Percentiles rank a stretch among this genome's conserved stretches.
Conservation (phyloP, 805 yeast genomes). For the Candida chilensis region DNA sequence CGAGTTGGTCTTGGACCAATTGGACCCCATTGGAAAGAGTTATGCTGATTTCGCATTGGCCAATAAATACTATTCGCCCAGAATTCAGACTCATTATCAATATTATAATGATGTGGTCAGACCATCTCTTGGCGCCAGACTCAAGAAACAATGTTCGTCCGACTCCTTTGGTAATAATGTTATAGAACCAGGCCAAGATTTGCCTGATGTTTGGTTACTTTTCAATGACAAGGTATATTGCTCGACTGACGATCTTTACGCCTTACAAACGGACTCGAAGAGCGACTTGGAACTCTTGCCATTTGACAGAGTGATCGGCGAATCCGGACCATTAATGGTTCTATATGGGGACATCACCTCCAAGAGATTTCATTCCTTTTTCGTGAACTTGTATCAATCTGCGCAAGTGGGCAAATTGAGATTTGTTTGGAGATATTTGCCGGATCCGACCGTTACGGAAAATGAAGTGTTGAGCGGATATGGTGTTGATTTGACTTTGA, state of each 20-base stretch:
- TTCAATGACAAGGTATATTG: slow-evolving; percentile 50
- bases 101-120: slow-evolving; percentile 28
- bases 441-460: slow-evolving; percentile 10
- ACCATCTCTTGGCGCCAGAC: slow-evolving; percentile 11
- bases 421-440: slow-evolving; percentile 69
- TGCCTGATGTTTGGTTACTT: slow-evolving; percentile 35
- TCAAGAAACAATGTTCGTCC: slow-evolving; percentile 12
- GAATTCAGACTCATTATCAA: slow-evolving; percentile 55
- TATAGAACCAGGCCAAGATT: slow-evolving; percentile 5
- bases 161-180: slow-evolving; percentile 22
- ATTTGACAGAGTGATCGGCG: slow-evolving; percentile 63
- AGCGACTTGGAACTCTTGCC: slow-evolving; percentile 15
- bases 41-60: slow-evolving; percentile 35
- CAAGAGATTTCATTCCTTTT: slow-evolving; percentile 44
- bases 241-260: slow-evolving; percentile 66
- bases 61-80: slow-evolving; percentile 45
- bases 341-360: slow-evolving; percentile 59
- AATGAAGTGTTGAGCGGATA: slow-evolving; percentile 42
- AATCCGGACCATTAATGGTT: slow-evolving; percentile 42
- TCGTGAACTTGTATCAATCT: slow-evolving; percentile 47
- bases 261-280: slow-evolving; percentile 51
- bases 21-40: slow-evolving; percentile 7
- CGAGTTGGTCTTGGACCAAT: not conserved
- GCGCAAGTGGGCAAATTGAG: slow-evolving; percentile 59
- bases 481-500: slow-evolving; percentile 56